A percentile compares a stretch with the other conserved stretches of the same genome.
Evolutionary conservation across 345 rosid genomes (phyloP).

Genomic region (Litchi chinensis): DNA sequence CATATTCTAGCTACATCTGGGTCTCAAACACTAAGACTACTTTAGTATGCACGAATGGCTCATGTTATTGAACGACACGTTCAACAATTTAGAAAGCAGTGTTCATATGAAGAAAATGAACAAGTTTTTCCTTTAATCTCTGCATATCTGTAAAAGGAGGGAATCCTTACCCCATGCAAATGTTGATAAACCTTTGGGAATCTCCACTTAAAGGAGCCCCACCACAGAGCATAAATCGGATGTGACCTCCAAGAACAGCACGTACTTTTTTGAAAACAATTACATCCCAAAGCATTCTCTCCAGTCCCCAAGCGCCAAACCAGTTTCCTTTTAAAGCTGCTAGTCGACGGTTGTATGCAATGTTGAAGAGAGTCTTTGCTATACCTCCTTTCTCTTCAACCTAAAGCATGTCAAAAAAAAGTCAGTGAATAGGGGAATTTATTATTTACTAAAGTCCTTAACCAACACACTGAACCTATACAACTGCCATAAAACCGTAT

Average conservation of each 20-base stretch:
- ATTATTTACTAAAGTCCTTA: neutral
- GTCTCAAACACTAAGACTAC: neutral
- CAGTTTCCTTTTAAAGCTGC: slow-evolving; percentile 86
- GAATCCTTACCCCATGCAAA: slow-evolving; percentile 78
- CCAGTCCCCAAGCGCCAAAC: slow-evolving; percentile 94
- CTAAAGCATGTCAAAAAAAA: slow-evolving; percentile 34
- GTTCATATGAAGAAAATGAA: slow-evolving; percentile 16
- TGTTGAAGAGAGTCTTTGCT: slow-evolving; percentile 61
- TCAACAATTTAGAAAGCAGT: neutral
- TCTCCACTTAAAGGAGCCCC: slow-evolving; percentile 92
- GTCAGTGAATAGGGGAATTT: slow-evolving; percentile 14
- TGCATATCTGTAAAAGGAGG: slow-evolving; percentile 6
- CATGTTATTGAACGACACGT: neutral
- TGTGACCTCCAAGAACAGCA: slow-evolving; percentile 73
- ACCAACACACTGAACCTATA: neutral
- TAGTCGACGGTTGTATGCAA: slow-evolving; percentile 67
- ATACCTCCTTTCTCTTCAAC: slow-evolving; percentile 83
- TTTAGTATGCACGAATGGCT: neutral
- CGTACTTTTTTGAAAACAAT: slow-evolving; percentile 64
- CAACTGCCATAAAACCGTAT: neutral
- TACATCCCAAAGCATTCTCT: slow-evolving; percentile 70
- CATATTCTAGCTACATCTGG: neutral
- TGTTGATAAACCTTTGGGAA: slow-evolving; percentile 86
- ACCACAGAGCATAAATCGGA: slow-evolving; percentile 78
- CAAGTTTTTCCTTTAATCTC: neutral